Conservation (phyloP, 345 rosid genomes). For the Citrus inodora region DNA sequence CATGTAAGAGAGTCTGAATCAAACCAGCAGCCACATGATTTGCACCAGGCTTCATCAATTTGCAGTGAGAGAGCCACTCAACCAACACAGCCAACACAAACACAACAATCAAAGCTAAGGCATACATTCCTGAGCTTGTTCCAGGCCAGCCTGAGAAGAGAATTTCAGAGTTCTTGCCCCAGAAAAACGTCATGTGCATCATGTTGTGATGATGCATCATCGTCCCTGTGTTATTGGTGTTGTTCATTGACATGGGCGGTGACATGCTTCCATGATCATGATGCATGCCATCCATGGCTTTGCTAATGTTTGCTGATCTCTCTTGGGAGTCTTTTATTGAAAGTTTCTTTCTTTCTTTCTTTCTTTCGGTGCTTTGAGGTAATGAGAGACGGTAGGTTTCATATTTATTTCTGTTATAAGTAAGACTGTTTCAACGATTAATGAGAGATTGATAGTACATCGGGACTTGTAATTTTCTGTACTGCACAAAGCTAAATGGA, state of each 20-base stretch:
- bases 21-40: constrained; percentile 37
- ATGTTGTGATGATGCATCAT: constrained; percentile 17
- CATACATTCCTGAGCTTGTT: constrained; percentile 46
- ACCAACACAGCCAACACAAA: constrained; percentile 41
- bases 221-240: neutral
- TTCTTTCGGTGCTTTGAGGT: neutral
- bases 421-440: neutral
- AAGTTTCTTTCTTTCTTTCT: neutral
- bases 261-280: constrained; percentile 6
- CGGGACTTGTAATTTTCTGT: neutral
- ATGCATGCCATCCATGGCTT: neutral
- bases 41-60: constrained; percentile 23
- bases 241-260: neutral
- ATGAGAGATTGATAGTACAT: neutral
- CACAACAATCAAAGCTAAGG: constrained; percentile 41
- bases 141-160: constrained; percentile 81
- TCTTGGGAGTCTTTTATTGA: neutral
- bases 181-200: constrained; percentile 73
- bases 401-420: neutral
- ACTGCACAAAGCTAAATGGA: neutral
- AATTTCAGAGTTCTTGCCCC: constrained; percentile 58
- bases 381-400: neutral
- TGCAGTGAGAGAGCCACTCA: constrained; percentile 57
- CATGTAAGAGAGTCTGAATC: constrained; percentile 44
- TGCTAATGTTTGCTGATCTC: neutral